Conservation (phyloP, 495 filamentous ascomycete species). For the Usnea hakonensis region DNA sequence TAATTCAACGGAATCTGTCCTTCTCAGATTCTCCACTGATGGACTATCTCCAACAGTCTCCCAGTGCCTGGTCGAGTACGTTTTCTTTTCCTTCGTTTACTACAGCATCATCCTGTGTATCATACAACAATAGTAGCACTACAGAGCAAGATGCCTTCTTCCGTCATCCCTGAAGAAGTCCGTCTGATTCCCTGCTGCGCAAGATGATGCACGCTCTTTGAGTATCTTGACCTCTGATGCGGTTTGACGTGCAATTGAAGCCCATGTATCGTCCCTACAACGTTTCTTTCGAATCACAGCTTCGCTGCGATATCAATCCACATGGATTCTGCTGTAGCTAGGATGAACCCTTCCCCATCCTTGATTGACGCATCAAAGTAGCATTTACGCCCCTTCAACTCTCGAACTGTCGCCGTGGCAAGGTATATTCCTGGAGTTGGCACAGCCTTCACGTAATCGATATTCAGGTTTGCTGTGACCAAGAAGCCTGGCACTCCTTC, state of each 20-base stretch:
- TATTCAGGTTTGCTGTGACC: constrained; percentile 53
- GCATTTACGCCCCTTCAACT: constrained; percentile 40
- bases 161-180: too few species aligned
- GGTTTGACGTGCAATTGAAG: background rate
- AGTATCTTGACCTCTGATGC: background rate
- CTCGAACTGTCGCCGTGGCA: constrained; percentile 37
- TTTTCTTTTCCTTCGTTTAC: too few species aligned
- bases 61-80: too few species aligned
- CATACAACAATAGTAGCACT: too few species aligned
- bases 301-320: constrained; percentile 34
- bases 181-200: background rate
- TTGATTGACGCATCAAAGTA: constrained; percentile 37
- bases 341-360: constrained; percentile 32
- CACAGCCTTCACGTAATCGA: constrained; percentile 47
- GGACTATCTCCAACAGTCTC: too few species aligned
- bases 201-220: background rate
- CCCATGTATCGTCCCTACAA: background rate
- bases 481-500: constrained; percentile 23
- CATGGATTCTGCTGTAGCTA: constrained; percentile 41
- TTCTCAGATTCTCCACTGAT: too few species aligned
- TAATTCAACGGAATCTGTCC: too few species aligned
- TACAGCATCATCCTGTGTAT: too few species aligned
- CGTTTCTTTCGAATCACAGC: constrained; percentile 7
- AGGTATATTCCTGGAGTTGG: constrained; percentile 45
- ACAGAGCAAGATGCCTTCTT: background rate